These are phyloP conservation scores for Polychaeton citri DNA, from an alignment of 2,329 filamentous ascomycete species.

Conservation along the genomic window DNA sequence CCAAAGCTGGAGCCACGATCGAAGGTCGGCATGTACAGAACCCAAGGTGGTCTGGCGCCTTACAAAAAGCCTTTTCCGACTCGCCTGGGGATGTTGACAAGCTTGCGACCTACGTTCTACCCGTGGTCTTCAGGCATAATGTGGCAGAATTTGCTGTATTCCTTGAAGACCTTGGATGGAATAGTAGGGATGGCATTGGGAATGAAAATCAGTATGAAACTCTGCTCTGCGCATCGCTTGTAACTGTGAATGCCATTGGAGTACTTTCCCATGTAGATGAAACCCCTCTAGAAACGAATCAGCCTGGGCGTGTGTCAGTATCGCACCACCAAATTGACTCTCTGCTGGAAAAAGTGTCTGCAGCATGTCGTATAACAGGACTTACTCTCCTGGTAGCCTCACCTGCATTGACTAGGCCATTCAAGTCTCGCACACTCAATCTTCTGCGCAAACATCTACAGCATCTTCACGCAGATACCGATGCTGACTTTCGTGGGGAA, in stretches of 20 bases:
- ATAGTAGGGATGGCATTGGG: neutral
- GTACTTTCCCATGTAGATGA: neutral
- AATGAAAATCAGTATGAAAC: constrained; percentile 15
- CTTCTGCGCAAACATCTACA: constrained; percentile 53
- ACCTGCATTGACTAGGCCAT: constrained; percentile 58
- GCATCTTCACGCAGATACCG: constrained; percentile 67
- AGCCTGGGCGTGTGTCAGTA: constrained; percentile 13
- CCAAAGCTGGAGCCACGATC: neutral
- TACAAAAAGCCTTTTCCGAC: constrained; percentile 18
- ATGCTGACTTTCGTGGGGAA: constrained; percentile 76
- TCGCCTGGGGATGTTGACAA: constrained; percentile 25
- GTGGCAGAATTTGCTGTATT: constrained; percentile 27
- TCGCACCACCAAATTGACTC: neutral
- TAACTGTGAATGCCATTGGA: neutral
- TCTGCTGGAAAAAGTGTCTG: neutral
- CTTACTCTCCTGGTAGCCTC: constrained; percentile 70
- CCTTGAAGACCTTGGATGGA: constrained; percentile 22
- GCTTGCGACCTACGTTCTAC: constrained; percentile 34
- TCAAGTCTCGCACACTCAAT: constrained; percentile 48
- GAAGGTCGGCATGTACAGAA: neutral
- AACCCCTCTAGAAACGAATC: constrained; percentile 1
- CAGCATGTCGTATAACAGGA: constrained; percentile 54
- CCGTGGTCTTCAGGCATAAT: constrained; percentile 31
- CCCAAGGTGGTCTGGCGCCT: constrained; percentile 26
- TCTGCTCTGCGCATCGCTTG: constrained; percentile 4